Base-by-base conservation (phyloP, 208 protist species). In the Naegleria gruberi region DNA sequence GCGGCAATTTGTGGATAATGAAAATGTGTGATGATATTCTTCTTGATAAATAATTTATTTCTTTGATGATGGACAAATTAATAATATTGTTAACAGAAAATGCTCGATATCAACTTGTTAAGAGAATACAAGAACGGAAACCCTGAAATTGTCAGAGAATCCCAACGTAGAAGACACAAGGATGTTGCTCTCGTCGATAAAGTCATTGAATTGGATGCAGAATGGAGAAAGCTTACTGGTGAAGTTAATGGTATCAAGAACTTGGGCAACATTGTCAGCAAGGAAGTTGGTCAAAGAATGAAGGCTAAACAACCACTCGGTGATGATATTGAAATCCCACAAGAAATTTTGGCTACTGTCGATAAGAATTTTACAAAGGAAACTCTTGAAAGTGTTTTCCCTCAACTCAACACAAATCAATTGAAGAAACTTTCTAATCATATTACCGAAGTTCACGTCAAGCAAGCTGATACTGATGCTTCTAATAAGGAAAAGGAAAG, bases 21-120 rank as follows among this genome's bases (percentile, higher is more conserved):
- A n/a, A n/a, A n/a, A n/a, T n/a, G n/a, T n/a, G n/a, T n/a, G n/a
- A n/a, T n/a, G n/a, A n/a, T n/a, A n/a, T n/a, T n/a, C n/a, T n/a
- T n/a, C n/a, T n/a, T n/a, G n/a, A n/a, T n/a, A n/a, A n/a, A n/a
- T n/a, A n/a, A n/a, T n/a, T n/a, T n/a, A n/a, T n/a, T n/a, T n/a
- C n/a, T n/a, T n/a, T n/a, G n/a, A n/a, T n/a, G n/a, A n/a, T n/a
- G n/a, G n/a, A n/a, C n/a, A n/a, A n/a, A n/a, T n/a, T n/a, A 84
- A 41, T 12, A 84, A 83, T 43, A 40, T 37, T 12, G 2, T 30
- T 43, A 40, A 51, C n/a, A 43, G 37, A 94, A 89, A 44, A 95
- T 97, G 90, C 95, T 99, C 51, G 98, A 99, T 93, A 98, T 99
- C 91, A 93, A 96, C 55, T 91, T 98, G 15, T 98, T 99, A 90